Evolutionary conservation across 441 rosid species (phyloP).

Genomic region (Populus hybrid): DNA sequence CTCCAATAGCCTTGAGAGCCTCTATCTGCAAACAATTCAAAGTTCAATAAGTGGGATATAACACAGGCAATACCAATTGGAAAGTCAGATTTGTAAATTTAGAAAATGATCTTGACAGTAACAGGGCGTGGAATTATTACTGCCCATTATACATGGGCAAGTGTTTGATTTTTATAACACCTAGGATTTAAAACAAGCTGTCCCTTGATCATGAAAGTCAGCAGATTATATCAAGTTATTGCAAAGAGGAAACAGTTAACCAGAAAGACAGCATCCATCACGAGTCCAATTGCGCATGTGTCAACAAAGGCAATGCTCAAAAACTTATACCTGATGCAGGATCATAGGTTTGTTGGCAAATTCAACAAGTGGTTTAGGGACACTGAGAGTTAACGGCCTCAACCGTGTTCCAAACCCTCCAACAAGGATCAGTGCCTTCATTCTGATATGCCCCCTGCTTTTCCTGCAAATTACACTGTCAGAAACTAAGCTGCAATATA

Average conservation of each 20-base stretch:
- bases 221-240: constrained; percentile 1
- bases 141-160: background rate
- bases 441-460: constrained; percentile 36
- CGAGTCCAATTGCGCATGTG: background rate
- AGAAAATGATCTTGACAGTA: background rate
- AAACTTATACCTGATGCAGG: constrained; percentile 76
- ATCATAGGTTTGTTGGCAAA: constrained; percentile 99
- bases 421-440: constrained; percentile 99
- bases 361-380: constrained; percentile 97
- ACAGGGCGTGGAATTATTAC: background rate
- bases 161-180: background rate
- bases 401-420: constrained; percentile 97
- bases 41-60: constrained; percentile 4
- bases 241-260: background rate
- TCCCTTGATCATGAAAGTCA: constrained; percentile 12
- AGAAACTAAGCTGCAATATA: constrained; percentile 19
- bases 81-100: constrained; percentile 1
- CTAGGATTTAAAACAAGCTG: background rate
- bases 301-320: background rate
- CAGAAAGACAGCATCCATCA: background rate
- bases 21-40: constrained; percentile 59
- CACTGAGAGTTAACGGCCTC: constrained; percentile 95
- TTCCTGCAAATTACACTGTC: constrained; percentile 37
- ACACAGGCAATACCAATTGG: background rate
- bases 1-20: constrained; percentile 93